phyloP scores from a whole-genome alignment of 441 rosid genomes.

The Erodium moschatum region DNA sequence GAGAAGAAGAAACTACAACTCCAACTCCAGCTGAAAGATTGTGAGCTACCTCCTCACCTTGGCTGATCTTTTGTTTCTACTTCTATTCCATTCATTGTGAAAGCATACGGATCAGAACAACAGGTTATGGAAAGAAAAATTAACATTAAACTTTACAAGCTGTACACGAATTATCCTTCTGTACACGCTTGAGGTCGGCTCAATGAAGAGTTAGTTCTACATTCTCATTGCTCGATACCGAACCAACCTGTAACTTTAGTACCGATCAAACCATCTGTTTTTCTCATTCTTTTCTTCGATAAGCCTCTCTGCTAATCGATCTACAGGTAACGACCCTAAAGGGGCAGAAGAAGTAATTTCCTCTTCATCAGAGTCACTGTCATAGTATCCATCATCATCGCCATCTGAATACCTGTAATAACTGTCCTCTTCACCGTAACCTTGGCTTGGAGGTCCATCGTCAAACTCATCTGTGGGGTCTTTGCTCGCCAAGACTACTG shows the following conservation, averaged over 20 bases:
- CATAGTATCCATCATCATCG: constrained; percentile 32
- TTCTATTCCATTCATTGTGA: neutral
- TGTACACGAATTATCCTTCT: neutral
- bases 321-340: constrained; percentile 55
- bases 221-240: neutral
- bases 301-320: constrained; percentile 43
- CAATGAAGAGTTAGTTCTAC: neutral
- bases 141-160: neutral
- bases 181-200: neutral
- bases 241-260: neutral
- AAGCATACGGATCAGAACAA: neutral
- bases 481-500: constrained; percentile 39
- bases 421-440: neutral
- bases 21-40: neutral
- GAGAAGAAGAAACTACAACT: too few species aligned
- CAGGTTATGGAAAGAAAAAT: too few species aligned
- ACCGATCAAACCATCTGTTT: neutral
- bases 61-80: neutral
- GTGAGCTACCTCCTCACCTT: neutral
- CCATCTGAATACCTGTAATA: neutral
- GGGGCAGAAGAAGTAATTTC: constrained; percentile 32
- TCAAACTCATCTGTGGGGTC: constrained; percentile 26
- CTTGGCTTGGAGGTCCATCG: constrained; percentile 19
- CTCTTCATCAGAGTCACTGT: constrained; percentile 29
- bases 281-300: constrained; percentile 16